These are phyloP conservation scores for Phytophthora crassamura DNA, from an alignment of 352 stramenopile species.

Conservation along the genomic window DNA sequence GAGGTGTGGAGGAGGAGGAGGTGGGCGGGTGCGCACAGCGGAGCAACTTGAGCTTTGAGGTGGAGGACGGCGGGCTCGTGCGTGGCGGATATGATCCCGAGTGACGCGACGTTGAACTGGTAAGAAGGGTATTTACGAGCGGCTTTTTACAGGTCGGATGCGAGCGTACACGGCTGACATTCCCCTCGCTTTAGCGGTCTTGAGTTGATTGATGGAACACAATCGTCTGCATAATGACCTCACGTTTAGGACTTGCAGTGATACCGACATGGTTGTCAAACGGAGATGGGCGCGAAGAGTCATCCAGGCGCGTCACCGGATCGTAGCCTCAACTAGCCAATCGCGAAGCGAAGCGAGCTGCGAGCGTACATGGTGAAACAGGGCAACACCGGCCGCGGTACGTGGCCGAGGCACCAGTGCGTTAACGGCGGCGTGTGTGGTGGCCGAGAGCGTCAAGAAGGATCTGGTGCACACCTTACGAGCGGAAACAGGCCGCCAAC, in stretches of 20 bases:
- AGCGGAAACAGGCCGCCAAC: constrained; percentile 18
- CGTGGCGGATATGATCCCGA: too few species aligned
- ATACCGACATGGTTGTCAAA: constrained; percentile 12
- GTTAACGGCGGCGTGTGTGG: constrained; percentile 15
- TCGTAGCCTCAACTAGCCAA: constrained; percentile 11
- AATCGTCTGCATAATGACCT: neutral
- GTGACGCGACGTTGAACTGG: constrained; percentile 35
- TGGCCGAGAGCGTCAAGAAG: constrained; percentile 2
- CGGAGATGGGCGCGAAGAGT: constrained; percentile 14
- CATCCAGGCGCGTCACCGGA: constrained; percentile 15
- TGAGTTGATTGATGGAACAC: neutral
- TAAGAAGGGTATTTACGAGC: constrained; percentile 36
- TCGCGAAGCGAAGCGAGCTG: constrained; percentile 7
- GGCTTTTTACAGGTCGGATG: constrained; percentile 26
- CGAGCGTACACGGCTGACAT: constrained; percentile 34
- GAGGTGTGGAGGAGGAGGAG: neutral
- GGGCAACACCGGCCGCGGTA: constrained; percentile 4
- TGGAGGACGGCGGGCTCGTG: neutral
- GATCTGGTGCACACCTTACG: constrained; percentile 9
- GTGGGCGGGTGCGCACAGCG: constrained; percentile 18
- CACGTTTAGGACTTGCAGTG: neutral
- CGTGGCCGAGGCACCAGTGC: constrained; percentile 13
- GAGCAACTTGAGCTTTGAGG: constrained; percentile 40
- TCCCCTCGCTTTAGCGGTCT: constrained; percentile 17
- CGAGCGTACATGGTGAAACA: constrained; percentile 34